A percentile compares a stretch with the other conserved stretches of the same genome.
These are phyloP conservation scores for Saccharomycopsis lassenensis DNA, from an alignment of 805 yeast species.

Conservation along the genomic window DNA sequence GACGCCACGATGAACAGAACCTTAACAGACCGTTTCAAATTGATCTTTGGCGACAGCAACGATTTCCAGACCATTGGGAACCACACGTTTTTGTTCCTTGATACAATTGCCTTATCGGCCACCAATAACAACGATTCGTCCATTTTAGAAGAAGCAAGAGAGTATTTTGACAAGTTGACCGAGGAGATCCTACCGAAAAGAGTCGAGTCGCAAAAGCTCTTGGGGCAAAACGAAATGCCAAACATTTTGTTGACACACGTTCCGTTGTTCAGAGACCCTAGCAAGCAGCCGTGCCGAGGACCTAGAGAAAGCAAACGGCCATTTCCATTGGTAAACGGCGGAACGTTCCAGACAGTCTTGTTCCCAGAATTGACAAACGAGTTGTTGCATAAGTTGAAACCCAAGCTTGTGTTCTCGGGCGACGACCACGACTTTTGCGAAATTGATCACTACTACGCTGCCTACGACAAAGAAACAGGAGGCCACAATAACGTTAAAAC, in stretches of 20 bases:
- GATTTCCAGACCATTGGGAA: constrained; percentile 43
- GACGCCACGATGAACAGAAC: constrained; percentile 56
- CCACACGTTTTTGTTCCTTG: constrained; percentile 68
- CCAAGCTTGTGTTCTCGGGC: constrained; percentile 70
- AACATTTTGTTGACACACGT: constrained; percentile 75
- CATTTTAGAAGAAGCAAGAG: constrained; percentile 30
- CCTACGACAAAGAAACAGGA: constrained; percentile 3
- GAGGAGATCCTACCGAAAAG: constrained; percentile 21
- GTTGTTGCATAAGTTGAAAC: constrained; percentile 48
- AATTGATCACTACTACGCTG: constrained; percentile 38
- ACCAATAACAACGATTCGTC: constrained; percentile 34
- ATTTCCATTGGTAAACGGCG: constrained; percentile 66
- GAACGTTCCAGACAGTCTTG: constrained; percentile 86
- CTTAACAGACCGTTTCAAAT: constrained; percentile 51
- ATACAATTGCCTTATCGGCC: constrained; percentile 74
- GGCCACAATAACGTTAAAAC: constrained; percentile 22
- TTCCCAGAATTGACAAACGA: constrained; percentile 47
- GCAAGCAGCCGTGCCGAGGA: constrained; percentile 60
- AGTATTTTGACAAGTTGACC: constrained; percentile 33
- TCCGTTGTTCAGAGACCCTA: constrained; percentile 67
- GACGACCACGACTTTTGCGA: constrained; percentile 98
- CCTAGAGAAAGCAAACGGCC: constrained; percentile 53
- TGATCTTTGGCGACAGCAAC: constrained; percentile 56
- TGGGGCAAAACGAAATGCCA: constrained; percentile 32
- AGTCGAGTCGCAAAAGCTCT: constrained; percentile 15